Conservation (phyloP, 352 stramenopile species). For the Globisporangium acanthophoron region DNA sequence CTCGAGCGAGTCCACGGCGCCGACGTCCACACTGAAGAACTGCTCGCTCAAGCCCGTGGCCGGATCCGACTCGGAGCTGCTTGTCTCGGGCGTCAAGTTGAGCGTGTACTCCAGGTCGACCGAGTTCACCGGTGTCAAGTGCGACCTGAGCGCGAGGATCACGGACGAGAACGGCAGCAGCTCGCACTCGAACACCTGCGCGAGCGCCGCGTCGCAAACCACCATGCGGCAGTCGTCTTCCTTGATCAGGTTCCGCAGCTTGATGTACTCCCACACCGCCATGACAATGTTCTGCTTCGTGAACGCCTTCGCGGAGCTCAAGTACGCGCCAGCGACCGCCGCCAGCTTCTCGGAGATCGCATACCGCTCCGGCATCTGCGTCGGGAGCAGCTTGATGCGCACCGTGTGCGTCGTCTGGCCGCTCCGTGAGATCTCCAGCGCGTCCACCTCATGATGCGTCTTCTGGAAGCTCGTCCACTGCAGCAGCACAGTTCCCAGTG, state of each 20-base stretch:
- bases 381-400: constrained; percentile 60
- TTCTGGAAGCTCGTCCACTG: constrained; percentile 82
- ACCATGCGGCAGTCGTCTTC: constrained; percentile 75
- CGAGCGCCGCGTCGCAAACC: constrained; percentile 47
- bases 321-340: constrained; percentile 29
- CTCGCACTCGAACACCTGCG: constrained; percentile 57
- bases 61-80: constrained; percentile 12
- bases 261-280: constrained; percentile 77
- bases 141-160: constrained; percentile 57
- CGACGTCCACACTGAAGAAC: constrained; percentile 58
- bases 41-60: constrained; percentile 36
- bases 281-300: constrained; percentile 73
- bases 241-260: constrained; percentile 69
- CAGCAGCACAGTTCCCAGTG: not conserved
- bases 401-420: constrained; percentile 50
- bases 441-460: constrained; percentile 52
- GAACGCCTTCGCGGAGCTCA: constrained; percentile 38
- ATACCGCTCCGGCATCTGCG: constrained; percentile 51
- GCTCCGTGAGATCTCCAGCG: constrained; percentile 42
- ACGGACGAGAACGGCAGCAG: constrained; percentile 66
- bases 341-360: constrained; percentile 44
- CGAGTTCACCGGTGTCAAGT: constrained; percentile 43
- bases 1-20: constrained; percentile 43
- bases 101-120: constrained; percentile 66
- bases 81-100: constrained; percentile 21